phyloP scores from a whole-genome alignment of 805 yeast species.

The Peterozyma toletana region DNA sequence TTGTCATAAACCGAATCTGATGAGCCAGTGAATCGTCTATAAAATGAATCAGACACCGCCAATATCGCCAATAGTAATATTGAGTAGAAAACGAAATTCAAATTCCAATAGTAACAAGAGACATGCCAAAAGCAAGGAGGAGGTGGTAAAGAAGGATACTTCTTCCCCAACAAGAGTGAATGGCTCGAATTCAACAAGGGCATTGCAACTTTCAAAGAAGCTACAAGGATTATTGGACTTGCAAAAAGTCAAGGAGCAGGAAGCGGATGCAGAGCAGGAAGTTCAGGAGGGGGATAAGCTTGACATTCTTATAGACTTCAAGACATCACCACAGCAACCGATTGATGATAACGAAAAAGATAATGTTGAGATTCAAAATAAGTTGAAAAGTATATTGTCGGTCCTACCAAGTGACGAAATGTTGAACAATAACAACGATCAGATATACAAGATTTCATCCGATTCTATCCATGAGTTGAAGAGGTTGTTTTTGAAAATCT shows the following conservation, averaged over 20 bases:
- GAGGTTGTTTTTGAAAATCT: neutral
- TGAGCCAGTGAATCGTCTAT: neutral
- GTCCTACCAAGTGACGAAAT: no score
- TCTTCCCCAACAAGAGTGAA: neutral
- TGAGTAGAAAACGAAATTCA: neutral
- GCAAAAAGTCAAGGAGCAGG: no score
- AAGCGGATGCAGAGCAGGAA: no score
- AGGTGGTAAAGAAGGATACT: neutral
- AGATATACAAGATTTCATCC: neutral
- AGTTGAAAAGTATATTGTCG: no score
- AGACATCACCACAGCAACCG: neutral
- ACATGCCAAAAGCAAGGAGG: neutral
- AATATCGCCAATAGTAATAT: conserved; percentile 8
- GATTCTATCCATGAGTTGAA: neutral
- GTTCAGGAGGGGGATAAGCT: no score
- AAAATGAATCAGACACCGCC: conserved; percentile 10
- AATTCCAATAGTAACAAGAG: neutral
- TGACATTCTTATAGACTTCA: no score
- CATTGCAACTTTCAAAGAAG: neutral
- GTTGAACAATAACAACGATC: no score
- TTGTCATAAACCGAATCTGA: neutral
- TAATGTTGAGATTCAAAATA: neutral
- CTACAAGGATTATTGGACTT: neutral
- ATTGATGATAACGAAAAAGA: neutral
- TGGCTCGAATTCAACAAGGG: neutral